Evolutionary conservation across 306 rosid species (phyloP).

Genomic region (Cicer yamashitae): DNA sequence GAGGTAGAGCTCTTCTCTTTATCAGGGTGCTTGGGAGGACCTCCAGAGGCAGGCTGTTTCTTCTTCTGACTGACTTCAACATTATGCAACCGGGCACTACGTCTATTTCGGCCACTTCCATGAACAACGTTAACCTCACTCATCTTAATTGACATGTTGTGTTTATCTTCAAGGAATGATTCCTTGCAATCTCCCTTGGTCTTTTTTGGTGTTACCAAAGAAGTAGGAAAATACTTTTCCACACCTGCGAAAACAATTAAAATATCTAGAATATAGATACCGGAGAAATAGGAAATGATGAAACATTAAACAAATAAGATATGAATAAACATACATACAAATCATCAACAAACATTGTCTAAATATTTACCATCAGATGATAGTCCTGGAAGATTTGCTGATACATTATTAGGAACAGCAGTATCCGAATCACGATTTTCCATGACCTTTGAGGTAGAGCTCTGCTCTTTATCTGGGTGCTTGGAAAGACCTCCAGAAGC

Average conservation of each 20-base stretch:
- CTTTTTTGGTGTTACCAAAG: slow-evolving; percentile 17
- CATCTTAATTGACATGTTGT: slow-evolving; percentile 8
- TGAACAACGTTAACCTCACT: slow-evolving; percentile 23
- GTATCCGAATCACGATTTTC: neutral
- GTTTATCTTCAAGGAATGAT: slow-evolving; percentile 6
- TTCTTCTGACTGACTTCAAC: neutral
- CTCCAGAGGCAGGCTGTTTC: slow-evolving; percentile 27
- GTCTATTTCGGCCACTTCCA: slow-evolving; percentile 8
- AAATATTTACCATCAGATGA: neutral
- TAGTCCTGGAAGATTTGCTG: slow-evolving; percentile 7
- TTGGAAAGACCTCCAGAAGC: neutral
- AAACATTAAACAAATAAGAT: neutral
- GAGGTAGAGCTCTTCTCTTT: slow-evolving; percentile 34
- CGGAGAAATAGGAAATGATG: neutral
- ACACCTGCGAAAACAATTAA: slow-evolving; percentile 30
- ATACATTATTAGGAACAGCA: neutral
- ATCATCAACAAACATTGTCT: neutral
- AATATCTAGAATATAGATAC: neutral
- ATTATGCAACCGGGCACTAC: slow-evolving; percentile 36
- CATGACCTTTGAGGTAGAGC: neutral
- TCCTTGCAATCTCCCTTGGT: neutral
- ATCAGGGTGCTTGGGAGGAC: slow-evolving; percentile 26
- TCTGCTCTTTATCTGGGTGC: neutral
- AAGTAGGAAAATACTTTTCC: slow-evolving; percentile 20
- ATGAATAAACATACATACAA: neutral